phyloP scores from a whole-genome alignment of 345 rosid genomes.

The Camelina laxa region DNA sequence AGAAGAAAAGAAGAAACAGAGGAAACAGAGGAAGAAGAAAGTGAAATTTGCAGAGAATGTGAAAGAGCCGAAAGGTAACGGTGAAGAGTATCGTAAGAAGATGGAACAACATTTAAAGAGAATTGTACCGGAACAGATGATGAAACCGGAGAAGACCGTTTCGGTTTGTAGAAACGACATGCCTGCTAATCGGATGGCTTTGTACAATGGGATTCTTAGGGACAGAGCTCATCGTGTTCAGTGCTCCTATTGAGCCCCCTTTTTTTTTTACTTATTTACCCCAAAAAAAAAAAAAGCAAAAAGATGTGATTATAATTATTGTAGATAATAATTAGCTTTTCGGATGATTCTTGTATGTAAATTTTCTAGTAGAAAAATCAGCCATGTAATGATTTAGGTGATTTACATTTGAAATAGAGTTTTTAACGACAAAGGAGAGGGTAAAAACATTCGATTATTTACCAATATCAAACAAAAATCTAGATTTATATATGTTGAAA shows the following conservation, averaged over 20 bases:
- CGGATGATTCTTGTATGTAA: slow-evolving; percentile 8
- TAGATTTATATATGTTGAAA: background rate
- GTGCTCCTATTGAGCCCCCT: slow-evolving; percentile 49
- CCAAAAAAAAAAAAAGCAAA: background rate
- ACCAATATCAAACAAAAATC: background rate
- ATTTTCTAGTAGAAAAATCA: slow-evolving; percentile 9
- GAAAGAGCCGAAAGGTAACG: slow-evolving; percentile 63
- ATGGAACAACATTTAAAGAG: slow-evolving; percentile 38
- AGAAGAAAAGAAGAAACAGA: slow-evolving; percentile 54
- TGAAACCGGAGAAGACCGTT: slow-evolving; percentile 30
- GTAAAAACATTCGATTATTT: background rate
- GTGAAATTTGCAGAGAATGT: slow-evolving; percentile 80
- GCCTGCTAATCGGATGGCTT: slow-evolving; percentile 66
- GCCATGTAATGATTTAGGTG: slow-evolving; percentile 32
- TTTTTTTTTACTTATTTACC: background rate
- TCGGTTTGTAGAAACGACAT: slow-evolving; percentile 53
- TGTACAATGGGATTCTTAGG: slow-evolving; percentile 71
- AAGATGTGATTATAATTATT: background rate
- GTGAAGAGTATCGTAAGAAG: slow-evolving; percentile 58
- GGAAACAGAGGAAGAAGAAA: slow-evolving; percentile 50
- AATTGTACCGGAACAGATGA: slow-evolving; percentile 29
- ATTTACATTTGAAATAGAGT: slow-evolving; percentile 22
- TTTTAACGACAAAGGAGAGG: slow-evolving; percentile 1
- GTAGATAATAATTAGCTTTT: slow-evolving; percentile 11
- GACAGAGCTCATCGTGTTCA: slow-evolving; percentile 56